Percentiles rank a stretch among this genome's conserved stretches.
phyloP scores from a whole-genome alignment of 768 basidiomycete species.

The Tubosaeta sp. region DNA sequence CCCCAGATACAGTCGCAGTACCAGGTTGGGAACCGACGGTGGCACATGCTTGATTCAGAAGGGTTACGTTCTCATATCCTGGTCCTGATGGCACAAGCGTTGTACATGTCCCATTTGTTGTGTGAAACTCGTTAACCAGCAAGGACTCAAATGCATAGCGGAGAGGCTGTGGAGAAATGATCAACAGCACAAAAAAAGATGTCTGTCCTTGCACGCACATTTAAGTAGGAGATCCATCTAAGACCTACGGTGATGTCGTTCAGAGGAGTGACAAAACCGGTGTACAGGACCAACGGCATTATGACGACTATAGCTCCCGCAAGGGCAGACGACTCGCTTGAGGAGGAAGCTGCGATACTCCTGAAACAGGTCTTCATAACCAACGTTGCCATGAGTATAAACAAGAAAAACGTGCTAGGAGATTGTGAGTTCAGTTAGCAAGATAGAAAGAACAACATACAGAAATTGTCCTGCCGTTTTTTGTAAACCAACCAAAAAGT shows the following conservation, averaged over 20 bases:
- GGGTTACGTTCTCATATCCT: conserved; percentile 30
- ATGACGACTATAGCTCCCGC: conserved; percentile 30
- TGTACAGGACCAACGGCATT: conserved; percentile 39
- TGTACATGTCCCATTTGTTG: conserved; percentile 33
- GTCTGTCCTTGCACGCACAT: conserved; percentile 30
- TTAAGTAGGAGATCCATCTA: conserved; percentile 17
- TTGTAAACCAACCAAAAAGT: conserved; percentile 21
- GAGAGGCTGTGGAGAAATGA: conserved; percentile 32
- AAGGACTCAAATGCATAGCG: conserved; percentile 21
- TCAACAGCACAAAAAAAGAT: conserved; percentile 30
- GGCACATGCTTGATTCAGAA: conserved; percentile 41
- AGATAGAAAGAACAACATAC: conserved; percentile 9
- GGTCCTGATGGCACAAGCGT: conserved; percentile 31
- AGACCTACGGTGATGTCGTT: conserved; percentile 7
- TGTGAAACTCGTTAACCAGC: conserved; percentile 50
- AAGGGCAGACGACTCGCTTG: conserved; percentile 47
- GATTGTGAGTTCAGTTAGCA: conserved; percentile 29
- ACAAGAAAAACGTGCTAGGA: conserved; percentile 53
- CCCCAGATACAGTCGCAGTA: conserved; percentile 37
- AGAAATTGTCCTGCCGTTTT: conserved; percentile 14
- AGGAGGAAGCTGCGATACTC: conserved; percentile 51
- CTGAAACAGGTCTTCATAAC: conserved; percentile 78
- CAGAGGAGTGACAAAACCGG: conserved; percentile 35
- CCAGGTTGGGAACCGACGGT: conserved; percentile 40
- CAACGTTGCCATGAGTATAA: conserved; percentile 48